Evolutionary conservation across 768 basidiomycete species (phyloP), one percentile per base, ranked within the genome.

Genomic region (Brasilioporus rufonigricans): DNA sequence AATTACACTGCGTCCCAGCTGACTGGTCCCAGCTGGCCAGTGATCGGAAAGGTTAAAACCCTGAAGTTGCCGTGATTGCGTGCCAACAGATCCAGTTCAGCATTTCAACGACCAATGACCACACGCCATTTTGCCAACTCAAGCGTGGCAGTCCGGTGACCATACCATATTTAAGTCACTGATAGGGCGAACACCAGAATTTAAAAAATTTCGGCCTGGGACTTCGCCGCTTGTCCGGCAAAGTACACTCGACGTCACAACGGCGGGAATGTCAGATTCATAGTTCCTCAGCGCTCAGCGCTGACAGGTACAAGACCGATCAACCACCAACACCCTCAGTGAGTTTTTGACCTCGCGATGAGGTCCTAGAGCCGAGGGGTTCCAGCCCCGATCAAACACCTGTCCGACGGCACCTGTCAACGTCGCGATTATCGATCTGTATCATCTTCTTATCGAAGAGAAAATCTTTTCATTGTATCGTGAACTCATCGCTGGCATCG

Each of bases 1-100:
- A 10, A 5, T 5, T 32, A 5, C 18, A 5, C 27, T 9, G 27
- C 9, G 9, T 29, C 27, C 27, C 4, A n/a, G n/a, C n/a, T n/a
- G n/a, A n/a, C n/a, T n/a, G n/a, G n/a, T n/a, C n/a, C n/a, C n/a
- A 35, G 26, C 32, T 50, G n/a, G 44, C 33, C 36, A 38, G 48
- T n/a, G 48, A 61, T 52, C 36, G 44, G 51, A 65, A 63, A 64
- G 62, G 52, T 21, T 56, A 64, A 65, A 65, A 61, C 54, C 43
- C 50, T 56, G 52, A 48, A 39, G 21, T 41, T 55, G 61, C 48
- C 48, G 53, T 53, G 56, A 47, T 40, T 26, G 48, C 4, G 27
- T 36, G 32, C n/a, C 39, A 50, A 27, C 47, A 38, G 41, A 50
- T 49, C 23, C 14, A 39, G 26, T 54, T 5, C 4, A 40, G 38